Percentiles rank a stretch among this genome's conserved stretches.
Conservation (phyloP, 305 asterid genomes). For the Rubia occidens region DNA sequence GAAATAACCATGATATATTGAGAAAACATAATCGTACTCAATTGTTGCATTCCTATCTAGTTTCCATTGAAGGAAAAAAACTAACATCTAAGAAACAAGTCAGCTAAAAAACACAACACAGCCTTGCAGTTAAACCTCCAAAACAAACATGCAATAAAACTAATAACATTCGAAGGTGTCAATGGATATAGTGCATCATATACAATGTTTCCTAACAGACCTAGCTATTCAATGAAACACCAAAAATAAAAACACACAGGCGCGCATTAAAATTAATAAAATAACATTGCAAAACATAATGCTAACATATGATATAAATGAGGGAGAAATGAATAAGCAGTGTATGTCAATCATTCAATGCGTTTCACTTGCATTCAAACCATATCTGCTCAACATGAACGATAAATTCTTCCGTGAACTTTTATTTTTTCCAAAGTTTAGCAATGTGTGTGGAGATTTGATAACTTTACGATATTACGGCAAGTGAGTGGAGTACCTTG, state of each 20-base stretch:
- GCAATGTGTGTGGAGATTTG: too few relatives aligned
- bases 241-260: neutral
- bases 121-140: too few relatives aligned
- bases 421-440: neutral
- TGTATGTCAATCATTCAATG: slow-evolving; percentile 66
- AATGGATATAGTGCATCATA: slow-evolving; percentile 71
- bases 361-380: slow-evolving; percentile 73
- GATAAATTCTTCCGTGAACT: too few relatives aligned
- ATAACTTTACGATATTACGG: neutral
- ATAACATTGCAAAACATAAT: neutral
- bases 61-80: too few relatives aligned
- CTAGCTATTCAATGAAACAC: neutral
- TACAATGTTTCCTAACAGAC: slow-evolving; percentile 55
- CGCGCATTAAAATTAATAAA: neutral
- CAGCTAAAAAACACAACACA: too few relatives aligned
- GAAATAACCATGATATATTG: too few relatives aligned
- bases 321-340: slow-evolving; percentile 75
- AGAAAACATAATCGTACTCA: too few relatives aligned
- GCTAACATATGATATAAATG: slow-evolving; percentile 56
- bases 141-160: too few relatives aligned
- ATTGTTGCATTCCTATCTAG: too few relatives aligned
- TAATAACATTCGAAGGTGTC: slow-evolving; percentile 65
- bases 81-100: too few relatives aligned
- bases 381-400: slow-evolving; percentile 87
- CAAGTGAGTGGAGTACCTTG: slow-evolving; percentile 34